Evolutionary conservation across 2,329 filamentous ascomycete genomes (phyloP).

Genomic region (Graphilbum fragrans): DNA sequence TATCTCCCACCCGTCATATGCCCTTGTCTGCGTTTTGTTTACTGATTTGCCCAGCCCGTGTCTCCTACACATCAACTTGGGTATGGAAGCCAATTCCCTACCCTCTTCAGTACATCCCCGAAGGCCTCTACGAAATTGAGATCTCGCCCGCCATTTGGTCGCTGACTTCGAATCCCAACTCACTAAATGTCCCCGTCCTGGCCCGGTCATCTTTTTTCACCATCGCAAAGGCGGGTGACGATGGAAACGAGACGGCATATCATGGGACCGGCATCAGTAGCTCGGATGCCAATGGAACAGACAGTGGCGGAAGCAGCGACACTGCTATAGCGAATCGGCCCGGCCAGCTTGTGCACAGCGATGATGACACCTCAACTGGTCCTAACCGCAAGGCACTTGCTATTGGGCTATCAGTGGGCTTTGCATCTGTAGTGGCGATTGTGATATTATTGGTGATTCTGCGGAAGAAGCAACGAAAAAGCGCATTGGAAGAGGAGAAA

Average conservation of each 20-base stretch:
- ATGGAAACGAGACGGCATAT: neutral
- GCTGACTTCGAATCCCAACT: constrained; percentile 6
- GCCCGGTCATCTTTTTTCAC: constrained; percentile 14
- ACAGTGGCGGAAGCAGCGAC: neutral
- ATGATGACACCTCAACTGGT: neutral
- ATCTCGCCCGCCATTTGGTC: constrained; percentile 9
- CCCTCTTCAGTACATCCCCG: constrained; percentile 12
- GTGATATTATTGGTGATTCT: constrained; percentile 10
- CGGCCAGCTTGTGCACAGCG: neutral
- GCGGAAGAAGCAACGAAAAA: constrained; percentile 10
- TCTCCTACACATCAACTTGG: constrained; percentile 10
- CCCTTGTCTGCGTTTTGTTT: too few species aligned
- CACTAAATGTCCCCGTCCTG: constrained; percentile 7
- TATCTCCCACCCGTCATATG: too few species aligned
- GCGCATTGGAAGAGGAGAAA: constrained; percentile 12
- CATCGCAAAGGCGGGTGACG: neutral
- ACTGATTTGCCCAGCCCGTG: too few species aligned
- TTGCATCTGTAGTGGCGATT: constrained; percentile 11
- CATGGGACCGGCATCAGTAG: neutral
- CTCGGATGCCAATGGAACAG: neutral
- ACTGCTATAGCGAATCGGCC: neutral
- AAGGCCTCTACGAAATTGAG: constrained; percentile 16
- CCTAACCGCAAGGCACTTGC: constrained; percentile 12
- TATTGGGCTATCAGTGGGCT: constrained; percentile 14
- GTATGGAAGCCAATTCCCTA: constrained; percentile 13